phyloP scores from a whole-genome alignment of 148 eudicot species.

The Linanthus parryae region DNA sequence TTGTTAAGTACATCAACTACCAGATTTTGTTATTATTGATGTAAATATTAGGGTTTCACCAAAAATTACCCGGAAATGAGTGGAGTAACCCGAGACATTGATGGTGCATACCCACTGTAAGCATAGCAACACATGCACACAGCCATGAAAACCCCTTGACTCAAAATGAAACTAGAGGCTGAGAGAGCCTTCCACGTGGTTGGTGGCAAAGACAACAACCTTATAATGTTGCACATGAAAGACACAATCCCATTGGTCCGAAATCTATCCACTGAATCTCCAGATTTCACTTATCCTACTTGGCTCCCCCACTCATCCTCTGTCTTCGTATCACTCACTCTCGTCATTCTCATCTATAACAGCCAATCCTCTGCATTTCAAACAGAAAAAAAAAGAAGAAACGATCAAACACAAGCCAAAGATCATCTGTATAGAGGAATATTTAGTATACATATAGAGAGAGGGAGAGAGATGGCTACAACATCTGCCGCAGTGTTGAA shows the following conservation, averaged over 20 bases:
- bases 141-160: not conserved
- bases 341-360: not conserved
- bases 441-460: constrained; percentile 2
- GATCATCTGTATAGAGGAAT: not conserved
- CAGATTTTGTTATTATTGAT: too few relatives aligned
- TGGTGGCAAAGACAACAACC: constrained; percentile 1
- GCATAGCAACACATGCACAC: too few relatives aligned
- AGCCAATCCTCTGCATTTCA: too few relatives aligned
- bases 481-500: constrained; percentile 68
- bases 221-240: constrained; percentile 16
- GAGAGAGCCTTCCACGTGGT: constrained; percentile 29
- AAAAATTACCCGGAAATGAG: too few relatives aligned
- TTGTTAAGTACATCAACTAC: too few relatives aligned
- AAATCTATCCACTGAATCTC: constrained; percentile 48
- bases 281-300: constrained; percentile 73
- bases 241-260: constrained; percentile 46
- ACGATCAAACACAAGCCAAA: too few relatives aligned
- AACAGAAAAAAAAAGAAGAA: too few relatives aligned
- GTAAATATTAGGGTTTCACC: too few relatives aligned
- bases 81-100: too few relatives aligned
- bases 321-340: not conserved
- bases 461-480: constrained; percentile 39
- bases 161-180: constrained; percentile 13
- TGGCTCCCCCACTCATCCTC: constrained; percentile 41
- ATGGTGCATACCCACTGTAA: too few relatives aligned